Evolutionary conservation across 176 grass and related monocot species (phyloP).

Genomic region (Poa pratensis): DNA sequence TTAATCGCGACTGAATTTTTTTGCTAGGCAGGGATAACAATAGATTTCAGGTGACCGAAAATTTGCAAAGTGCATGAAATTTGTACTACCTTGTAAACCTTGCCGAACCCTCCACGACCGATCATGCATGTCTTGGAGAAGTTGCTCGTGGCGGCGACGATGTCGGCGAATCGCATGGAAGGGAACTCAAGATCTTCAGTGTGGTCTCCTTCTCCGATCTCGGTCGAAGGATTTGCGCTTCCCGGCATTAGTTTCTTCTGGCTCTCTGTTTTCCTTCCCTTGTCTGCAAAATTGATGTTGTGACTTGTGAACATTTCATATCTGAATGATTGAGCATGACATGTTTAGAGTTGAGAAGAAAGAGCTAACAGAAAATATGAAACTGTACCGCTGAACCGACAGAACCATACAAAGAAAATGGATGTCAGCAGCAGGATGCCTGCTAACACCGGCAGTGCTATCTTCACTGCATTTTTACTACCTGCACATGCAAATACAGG

Average conservation of each 20-base stretch:
- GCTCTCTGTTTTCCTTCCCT: neutral
- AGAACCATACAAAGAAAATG: conserved; percentile 38
- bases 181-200: conserved; percentile 43
- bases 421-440: neutral
- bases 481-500: conserved; percentile 11
- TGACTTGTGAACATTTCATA: neutral
- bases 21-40: neutral
- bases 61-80: neutral
- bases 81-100: conserved; percentile 63
- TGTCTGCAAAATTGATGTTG: conserved; percentile 15
- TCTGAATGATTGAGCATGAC: neutral
- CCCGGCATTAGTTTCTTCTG: conserved; percentile 30
- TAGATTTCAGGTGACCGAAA: too few relatives aligned
- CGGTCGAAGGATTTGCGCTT: conserved; percentile 18
- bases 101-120: conserved; percentile 61
- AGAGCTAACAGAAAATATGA: neutral
- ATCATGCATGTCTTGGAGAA: conserved; percentile 51
- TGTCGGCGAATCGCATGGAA: conserved; percentile 44
- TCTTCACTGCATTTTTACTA: conserved; percentile 6
- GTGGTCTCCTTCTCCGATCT: conserved; percentile 10
- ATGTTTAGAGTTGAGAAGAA: neutral
- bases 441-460: conserved; percentile 30
- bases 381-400: conserved; percentile 33
- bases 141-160: conserved; percentile 47
- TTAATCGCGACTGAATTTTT: neutral